phyloP scores from a whole-genome alignment of 352 stramenopile genomes.

The Phytophthora uliginosa region DNA sequence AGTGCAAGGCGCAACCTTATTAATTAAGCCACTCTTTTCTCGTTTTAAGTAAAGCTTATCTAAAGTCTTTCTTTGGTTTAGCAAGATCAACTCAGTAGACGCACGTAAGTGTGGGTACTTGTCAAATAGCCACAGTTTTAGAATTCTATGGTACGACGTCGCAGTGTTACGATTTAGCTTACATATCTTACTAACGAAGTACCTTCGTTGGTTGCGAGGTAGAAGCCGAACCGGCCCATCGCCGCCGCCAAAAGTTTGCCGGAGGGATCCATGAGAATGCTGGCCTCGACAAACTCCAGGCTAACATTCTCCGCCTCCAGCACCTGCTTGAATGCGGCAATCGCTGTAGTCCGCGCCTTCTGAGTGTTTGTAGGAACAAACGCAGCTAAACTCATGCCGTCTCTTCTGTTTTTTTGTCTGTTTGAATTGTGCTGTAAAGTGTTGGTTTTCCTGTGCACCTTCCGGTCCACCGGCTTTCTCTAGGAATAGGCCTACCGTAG shows the following conservation, averaged over 20 bases:
- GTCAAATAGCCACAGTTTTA: not conserved
- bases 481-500: too few species aligned
- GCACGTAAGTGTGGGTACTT: not conserved
- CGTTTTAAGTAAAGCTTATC: constrained; percentile 21
- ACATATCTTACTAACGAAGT: constrained; percentile 4
- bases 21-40: constrained; percentile 27
- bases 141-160: not conserved
- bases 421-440: too few species aligned
- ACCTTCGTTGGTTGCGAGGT: not conserved
- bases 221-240: not conserved
- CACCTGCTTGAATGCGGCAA: too few species aligned
- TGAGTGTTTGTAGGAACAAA: too few species aligned
- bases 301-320: not conserved
- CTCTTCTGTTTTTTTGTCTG: not conserved
- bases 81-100: not conserved
- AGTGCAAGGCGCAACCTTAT: constrained; percentile 19
- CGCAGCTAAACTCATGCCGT: not conserved
- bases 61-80: not conserved
- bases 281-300: not conserved
- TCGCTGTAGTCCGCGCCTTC: too few species aligned
- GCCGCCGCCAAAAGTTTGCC: not conserved
- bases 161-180: not conserved
- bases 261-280: not conserved
- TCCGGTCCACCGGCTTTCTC: too few species aligned
- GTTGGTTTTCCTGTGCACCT: too few species aligned